These are phyloP conservation scores for Pseudomonodictys pantanalensis DNA, from an alignment of 495 filamentous ascomycete species.

Conservation along the genomic window DNA sequence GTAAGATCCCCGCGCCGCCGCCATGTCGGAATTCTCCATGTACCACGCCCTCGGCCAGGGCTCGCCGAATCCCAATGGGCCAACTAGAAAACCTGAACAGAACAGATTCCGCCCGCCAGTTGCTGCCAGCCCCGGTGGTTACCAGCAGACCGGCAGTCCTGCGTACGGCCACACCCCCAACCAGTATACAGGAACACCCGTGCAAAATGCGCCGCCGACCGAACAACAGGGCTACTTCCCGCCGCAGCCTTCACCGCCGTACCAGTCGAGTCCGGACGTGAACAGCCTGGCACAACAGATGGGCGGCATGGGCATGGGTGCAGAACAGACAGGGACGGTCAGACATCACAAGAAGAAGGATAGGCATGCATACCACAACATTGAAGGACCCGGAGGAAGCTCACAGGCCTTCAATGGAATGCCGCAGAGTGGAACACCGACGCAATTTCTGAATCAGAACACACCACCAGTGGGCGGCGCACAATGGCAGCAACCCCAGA, in stretches of 20 bases:
- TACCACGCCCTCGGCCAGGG: constrained; percentile 71
- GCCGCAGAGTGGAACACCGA: constrained; percentile 56
- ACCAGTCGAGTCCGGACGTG: constrained; percentile 41
- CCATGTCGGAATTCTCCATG: constrained; percentile 74
- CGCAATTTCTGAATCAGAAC: constrained; percentile 65
- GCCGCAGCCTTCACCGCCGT: constrained; percentile 15
- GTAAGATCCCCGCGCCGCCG: constrained; percentile 17
- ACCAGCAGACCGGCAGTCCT: constrained; percentile 58
- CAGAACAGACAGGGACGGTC: constrained; percentile 52
- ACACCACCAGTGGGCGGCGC: constrained; percentile 32
- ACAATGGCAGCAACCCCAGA: constrained; percentile 47
- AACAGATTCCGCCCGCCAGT: constrained; percentile 54
- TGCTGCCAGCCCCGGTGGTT: constrained; percentile 51
- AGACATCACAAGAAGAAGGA: constrained; percentile 84
- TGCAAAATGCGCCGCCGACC: constrained; percentile 29
- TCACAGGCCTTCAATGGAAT: constrained; percentile 66
- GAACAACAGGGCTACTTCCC: constrained; percentile 39
- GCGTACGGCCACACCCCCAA: constrained; percentile 45
- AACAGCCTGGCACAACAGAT: constrained; percentile 79
- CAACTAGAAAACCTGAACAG: constrained; percentile 54
- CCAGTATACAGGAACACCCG: constrained; percentile 44
- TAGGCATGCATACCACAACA: constrained; percentile 83
- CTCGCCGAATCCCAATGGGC: constrained; percentile 58
- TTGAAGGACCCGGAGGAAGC: constrained; percentile 65
- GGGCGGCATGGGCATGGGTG: constrained; percentile 71